Evolutionary conservation across 1,284 basidiomycete species (phyloP), one percentile per base, ranked within the genome.

Genomic region (Austroboletus novae-zelandiae): DNA sequence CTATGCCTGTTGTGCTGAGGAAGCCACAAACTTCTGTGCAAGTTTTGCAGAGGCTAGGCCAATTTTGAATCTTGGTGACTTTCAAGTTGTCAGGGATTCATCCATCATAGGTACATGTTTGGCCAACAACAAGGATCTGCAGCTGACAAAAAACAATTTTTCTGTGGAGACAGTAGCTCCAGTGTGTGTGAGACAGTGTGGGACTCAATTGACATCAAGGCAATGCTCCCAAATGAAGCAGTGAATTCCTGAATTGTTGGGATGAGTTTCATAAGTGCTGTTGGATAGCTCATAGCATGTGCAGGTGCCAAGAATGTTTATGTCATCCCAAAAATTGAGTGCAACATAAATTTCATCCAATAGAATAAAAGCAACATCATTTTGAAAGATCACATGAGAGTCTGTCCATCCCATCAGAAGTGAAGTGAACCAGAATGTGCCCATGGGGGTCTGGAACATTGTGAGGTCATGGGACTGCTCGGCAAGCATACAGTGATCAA

Each of bases 391-490:
- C 1, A 34, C 8, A 2, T 20, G 45, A 0, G 35, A 47, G 45
- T 75, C 73, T 0, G 71, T 73, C 64, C 64, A 75, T 0, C 73
- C 73, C 70, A 71, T 71, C 0, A 71, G 73, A 0, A 74, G 50
- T 0, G 56, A 61, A 0, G 60, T 60, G 4, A 67, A 50, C 6
- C 48, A 37, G 2, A 62, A 40, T 0, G 53, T 55, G 0, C n/a
- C n/a, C n/a, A n/a, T n/a, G n/a, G n/a, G n/a, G n/a, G n/a, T n/a
- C n/a, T n/a, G n/a, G n/a, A n/a, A n/a, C n/a, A n/a, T n/a, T n/a
- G n/a, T n/a, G n/a, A n/a, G n/a, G n/a, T n/a, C n/a, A n/a, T n/a
- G n/a, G n/a, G n/a, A n/a, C n/a, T n/a, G n/a, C n/a, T n/a, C n/a
- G n/a, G n/a, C n/a, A n/a, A n/a, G n/a, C n/a, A n/a, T n/a, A n/a